These are phyloP conservation scores for Pinus taeda DNA, from an alignment of 75 land plant species.

Conservation along the genomic window DNA sequence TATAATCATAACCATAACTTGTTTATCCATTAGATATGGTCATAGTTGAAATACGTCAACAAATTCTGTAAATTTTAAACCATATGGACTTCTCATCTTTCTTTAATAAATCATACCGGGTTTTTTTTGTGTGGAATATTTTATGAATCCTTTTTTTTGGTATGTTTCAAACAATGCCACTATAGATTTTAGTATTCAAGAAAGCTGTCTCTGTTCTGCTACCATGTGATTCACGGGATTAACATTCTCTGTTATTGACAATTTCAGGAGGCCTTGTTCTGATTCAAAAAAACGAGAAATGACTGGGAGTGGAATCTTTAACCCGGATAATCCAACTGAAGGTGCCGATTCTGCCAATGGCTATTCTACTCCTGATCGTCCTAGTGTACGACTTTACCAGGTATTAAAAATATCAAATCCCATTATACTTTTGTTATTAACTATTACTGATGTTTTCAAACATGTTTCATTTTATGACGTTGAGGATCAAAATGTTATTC, in stretches of 20 bases:
- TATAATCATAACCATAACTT: too few relatives aligned
- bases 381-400: slow-evolving; percentile 73
- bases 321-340: slow-evolving; percentile 32
- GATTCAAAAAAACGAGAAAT: slow-evolving; percentile 80
- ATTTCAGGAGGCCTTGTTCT: slow-evolving; percentile 86
- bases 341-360: slow-evolving; percentile 27
- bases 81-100: too few relatives aligned
- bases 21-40: too few relatives aligned
- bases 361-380: slow-evolving; percentile 31
- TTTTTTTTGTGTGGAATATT: too few relatives aligned
- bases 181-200: neutral
- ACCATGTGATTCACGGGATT: neutral
- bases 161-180: neutral
- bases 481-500: too few relatives aligned
- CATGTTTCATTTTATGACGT: too few relatives aligned
- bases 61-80: too few relatives aligned
- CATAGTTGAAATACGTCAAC: too few relatives aligned
- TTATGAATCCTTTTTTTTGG: neutral
- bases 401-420: slow-evolving; percentile 16
- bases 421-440: neutral
- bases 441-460: too few relatives aligned
- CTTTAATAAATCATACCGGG: too few relatives aligned
- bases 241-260: neutral
- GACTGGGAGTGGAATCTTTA: slow-evolving; percentile 95
- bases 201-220: neutral